These are phyloP conservation scores for Brassica nigra DNA, from an alignment of 345 rosid genomes.

Conservation along the genomic window DNA sequence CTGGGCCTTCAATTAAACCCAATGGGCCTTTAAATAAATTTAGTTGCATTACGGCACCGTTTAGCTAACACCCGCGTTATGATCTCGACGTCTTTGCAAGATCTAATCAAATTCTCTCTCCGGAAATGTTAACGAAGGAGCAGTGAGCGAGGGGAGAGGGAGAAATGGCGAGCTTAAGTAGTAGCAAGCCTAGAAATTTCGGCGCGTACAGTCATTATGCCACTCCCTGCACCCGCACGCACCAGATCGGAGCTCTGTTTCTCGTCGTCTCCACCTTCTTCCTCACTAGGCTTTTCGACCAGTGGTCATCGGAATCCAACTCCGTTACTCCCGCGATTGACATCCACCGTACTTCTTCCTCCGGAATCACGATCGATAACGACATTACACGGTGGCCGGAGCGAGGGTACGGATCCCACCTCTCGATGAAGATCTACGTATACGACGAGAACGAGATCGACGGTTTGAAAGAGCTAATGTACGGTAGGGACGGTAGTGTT, in stretches of 20 bases:
- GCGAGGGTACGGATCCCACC: constrained; percentile 63
- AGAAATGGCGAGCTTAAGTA: constrained; percentile 48
- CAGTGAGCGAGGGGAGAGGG: background rate
- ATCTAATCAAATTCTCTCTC: constrained; percentile 12
- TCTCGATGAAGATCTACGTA: constrained; percentile 77
- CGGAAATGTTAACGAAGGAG: constrained; percentile 8
- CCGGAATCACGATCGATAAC: constrained; percentile 28
- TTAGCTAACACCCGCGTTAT: background rate
- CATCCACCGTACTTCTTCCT: constrained; percentile 16
- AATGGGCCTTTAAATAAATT: background rate
- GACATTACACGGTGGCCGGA: constrained; percentile 61
- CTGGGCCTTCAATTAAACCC: background rate
- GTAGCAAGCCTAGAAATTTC: constrained; percentile 48
- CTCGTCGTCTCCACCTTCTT: constrained; percentile 73
- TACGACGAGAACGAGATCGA: constrained; percentile 86
- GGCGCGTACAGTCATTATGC: constrained; percentile 45
- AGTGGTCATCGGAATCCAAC: constrained; percentile 31
- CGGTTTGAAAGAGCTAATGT: constrained; percentile 68
- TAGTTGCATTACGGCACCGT: background rate
- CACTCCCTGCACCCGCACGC: constrained; percentile 76
- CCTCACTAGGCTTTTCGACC: constrained; percentile 77
- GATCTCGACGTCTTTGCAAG: constrained; percentile 6
- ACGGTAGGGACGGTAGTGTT: constrained; percentile 68
- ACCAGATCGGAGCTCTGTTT: constrained; percentile 84
- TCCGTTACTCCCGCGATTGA: constrained; percentile 22